Evolutionary conservation across 2,329 filamentous ascomycete species (phyloP).

Genomic region (Colletotrichum acutatum): DNA sequence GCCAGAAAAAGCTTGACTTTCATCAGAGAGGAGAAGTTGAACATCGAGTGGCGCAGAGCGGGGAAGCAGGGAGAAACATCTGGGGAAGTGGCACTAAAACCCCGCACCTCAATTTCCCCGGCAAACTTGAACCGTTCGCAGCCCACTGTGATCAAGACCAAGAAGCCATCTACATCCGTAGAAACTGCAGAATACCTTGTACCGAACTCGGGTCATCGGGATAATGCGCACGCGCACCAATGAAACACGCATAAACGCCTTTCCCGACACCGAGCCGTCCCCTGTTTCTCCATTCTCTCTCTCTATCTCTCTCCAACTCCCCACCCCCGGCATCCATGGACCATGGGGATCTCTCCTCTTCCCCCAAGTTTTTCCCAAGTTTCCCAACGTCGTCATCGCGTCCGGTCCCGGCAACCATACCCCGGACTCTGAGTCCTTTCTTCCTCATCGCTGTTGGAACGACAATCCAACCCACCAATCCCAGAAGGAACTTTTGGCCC

Average conservation of each 20-base stretch:
- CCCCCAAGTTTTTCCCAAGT: neutral
- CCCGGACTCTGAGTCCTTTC: constrained; percentile 14
- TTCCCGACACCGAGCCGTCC: constrained; percentile 20
- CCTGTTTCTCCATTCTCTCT: neutral
- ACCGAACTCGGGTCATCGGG: neutral
- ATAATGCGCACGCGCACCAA: constrained; percentile 29
- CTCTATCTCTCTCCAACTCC: too few relatives aligned
- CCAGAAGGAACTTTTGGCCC: constrained; percentile 15
- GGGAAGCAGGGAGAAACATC: constrained; percentile 30
- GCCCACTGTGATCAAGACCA: neutral
- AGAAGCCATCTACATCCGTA: neutral
- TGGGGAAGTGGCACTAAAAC: constrained; percentile 36
- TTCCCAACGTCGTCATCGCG: constrained; percentile 27
- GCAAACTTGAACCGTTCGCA: constrained; percentile 12
- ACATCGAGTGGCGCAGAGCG: constrained; percentile 11
- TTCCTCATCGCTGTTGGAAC: constrained; percentile 7
- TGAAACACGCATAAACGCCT: neutral
- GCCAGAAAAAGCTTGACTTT: constrained; percentile 26
- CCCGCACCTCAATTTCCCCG: constrained; percentile 30
- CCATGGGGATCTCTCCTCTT: neutral
- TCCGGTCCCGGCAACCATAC: constrained; percentile 9
- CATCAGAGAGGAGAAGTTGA: neutral
- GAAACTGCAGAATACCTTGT: neutral
- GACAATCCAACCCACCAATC: neutral
- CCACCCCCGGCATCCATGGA: too few relatives aligned